Percentiles rank a stretch among this genome's conserved stretches.
phyloP scores from a whole-genome alignment of 768 basidiomycete species.

The Dacryopinax primogenitus region DNA sequence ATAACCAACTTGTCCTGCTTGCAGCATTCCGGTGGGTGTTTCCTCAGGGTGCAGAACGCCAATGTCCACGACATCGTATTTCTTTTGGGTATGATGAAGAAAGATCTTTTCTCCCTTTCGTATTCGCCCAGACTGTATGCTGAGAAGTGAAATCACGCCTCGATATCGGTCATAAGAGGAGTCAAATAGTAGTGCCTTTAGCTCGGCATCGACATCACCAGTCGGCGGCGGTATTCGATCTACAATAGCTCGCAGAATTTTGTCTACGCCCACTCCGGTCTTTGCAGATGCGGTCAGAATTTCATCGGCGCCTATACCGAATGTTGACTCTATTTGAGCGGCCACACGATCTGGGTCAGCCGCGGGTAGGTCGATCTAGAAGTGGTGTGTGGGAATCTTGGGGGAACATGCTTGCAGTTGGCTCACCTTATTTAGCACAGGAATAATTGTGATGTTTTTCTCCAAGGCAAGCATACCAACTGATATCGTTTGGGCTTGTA shows the following conservation, averaged over 20 bases:
- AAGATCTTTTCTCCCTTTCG: conserved; percentile 84
- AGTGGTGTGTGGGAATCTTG: neutral
- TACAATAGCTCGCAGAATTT: conserved; percentile 66
- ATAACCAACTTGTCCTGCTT: conserved; percentile 74
- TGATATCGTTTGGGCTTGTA: conserved; percentile 94
- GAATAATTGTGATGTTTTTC: conserved; percentile 67
- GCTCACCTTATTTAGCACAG: conserved; percentile 83
- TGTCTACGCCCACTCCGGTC: conserved; percentile 70
- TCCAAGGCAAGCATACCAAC: conserved; percentile 84
- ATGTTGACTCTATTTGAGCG: conserved; percentile 66
- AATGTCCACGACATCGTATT: conserved; percentile 77
- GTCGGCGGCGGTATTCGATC: conserved; percentile 72
- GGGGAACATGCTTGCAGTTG: neutral
- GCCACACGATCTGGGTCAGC: conserved; percentile 71
- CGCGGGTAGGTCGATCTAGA: conserved; percentile 81
- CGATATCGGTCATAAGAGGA: conserved; percentile 93
- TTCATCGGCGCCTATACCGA: conserved; percentile 62
- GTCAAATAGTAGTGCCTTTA: conserved; percentile 87
- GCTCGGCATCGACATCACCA: conserved; percentile 38
- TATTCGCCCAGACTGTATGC: conserved; percentile 63
- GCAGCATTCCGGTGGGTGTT: conserved; percentile 50
- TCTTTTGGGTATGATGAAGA: conserved; percentile 71
- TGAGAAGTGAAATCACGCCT: conserved; percentile 87
- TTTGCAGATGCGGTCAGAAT: conserved; percentile 83
- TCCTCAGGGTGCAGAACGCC: conserved; percentile 88